phyloP scores from a whole-genome alignment of 1,284 basidiomycete genomes.

The Athelia psychrophila region DNA sequence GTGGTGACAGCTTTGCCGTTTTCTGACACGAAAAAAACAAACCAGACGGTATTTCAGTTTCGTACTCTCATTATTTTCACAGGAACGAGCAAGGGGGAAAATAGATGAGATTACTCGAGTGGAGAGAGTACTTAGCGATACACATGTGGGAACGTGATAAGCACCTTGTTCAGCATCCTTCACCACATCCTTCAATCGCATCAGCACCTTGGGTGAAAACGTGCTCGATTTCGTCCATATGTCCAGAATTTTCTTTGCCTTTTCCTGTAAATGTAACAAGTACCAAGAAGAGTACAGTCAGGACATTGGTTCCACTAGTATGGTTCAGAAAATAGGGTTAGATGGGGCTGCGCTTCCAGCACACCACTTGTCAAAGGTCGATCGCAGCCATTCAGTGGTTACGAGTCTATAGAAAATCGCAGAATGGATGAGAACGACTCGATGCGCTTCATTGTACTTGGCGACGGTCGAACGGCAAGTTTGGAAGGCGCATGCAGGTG shows the following conservation, averaged over 20 bases:
- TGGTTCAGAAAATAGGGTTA: slow-evolving; percentile 18
- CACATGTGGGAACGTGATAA: slow-evolving; percentile 59
- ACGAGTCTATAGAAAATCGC: too few species aligned
- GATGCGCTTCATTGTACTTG: too few species aligned
- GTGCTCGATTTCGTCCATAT: slow-evolving; percentile 90
- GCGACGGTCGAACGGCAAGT: too few species aligned
- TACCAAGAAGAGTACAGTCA: slow-evolving; percentile 34
- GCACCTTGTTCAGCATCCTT: slow-evolving; percentile 76
- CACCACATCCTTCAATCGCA: slow-evolving; percentile 63
- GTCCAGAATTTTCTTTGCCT: slow-evolving; percentile 91
- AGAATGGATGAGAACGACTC: too few species aligned
- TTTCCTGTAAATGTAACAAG: slow-evolving; percentile 69
- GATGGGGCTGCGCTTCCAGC: background rate
- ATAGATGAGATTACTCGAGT: slow-evolving; percentile 59
- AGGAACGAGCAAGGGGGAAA: slow-evolving; percentile 32
- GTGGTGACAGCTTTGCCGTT: slow-evolving; percentile 41
- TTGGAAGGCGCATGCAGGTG: background rate
- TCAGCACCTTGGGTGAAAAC: slow-evolving; percentile 71
- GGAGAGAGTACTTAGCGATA: slow-evolving; percentile 77
- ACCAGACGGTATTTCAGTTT: slow-evolving; percentile 63
- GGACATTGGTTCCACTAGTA: slow-evolving; percentile 26
- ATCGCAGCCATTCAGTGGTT: too few species aligned
- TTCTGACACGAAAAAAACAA: slow-evolving; percentile 64
- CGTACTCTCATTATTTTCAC: slow-evolving; percentile 46
- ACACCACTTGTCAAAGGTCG: too few species aligned